Conservation (phyloP, 2,329 filamentous ascomycete genomes). For the Colletotrichum brevisporum region DNA sequence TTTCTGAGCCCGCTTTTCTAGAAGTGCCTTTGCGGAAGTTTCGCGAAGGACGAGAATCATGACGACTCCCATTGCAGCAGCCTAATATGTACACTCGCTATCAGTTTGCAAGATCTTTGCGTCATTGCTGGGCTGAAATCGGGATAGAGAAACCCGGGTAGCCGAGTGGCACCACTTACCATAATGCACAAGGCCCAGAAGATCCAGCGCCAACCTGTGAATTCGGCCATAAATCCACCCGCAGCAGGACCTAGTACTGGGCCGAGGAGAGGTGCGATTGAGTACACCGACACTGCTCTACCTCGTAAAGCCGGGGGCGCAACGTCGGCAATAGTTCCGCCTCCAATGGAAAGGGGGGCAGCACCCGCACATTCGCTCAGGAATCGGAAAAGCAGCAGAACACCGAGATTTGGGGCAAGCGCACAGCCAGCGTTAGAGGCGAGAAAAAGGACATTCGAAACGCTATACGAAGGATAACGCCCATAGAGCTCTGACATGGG, state of each 20-base stretch:
- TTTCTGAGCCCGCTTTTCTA: constrained; percentile 63
- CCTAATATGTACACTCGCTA: constrained; percentile 47
- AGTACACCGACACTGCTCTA: constrained; percentile 50
- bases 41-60: constrained; percentile 60
- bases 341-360: constrained; percentile 49
- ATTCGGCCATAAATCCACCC: constrained; percentile 48
- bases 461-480: constrained; percentile 47
- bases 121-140: neutral
- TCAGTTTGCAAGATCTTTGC: constrained; percentile 30
- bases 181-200: constrained; percentile 63
- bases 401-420: constrained; percentile 41
- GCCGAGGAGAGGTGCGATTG: constrained; percentile 52
- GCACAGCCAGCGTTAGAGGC: constrained; percentile 50
- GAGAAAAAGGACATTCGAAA: constrained; percentile 49
- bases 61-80: constrained; percentile 50
- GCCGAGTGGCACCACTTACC: neutral
- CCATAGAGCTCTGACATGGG: constrained; percentile 57
- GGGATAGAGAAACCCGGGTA: too few relatives aligned
- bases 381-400: constrained; percentile 51
- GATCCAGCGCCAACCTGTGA: constrained; percentile 56
- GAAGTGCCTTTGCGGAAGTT: constrained; percentile 62
- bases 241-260: constrained; percentile 49
- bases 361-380: constrained; percentile 47
- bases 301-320: constrained; percentile 50
- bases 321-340: constrained; percentile 53